These are phyloP conservation scores for Bipolaris victoriae DNA, from an alignment of 2,329 filamentous ascomycete genomes.

Conservation along the genomic window DNA sequence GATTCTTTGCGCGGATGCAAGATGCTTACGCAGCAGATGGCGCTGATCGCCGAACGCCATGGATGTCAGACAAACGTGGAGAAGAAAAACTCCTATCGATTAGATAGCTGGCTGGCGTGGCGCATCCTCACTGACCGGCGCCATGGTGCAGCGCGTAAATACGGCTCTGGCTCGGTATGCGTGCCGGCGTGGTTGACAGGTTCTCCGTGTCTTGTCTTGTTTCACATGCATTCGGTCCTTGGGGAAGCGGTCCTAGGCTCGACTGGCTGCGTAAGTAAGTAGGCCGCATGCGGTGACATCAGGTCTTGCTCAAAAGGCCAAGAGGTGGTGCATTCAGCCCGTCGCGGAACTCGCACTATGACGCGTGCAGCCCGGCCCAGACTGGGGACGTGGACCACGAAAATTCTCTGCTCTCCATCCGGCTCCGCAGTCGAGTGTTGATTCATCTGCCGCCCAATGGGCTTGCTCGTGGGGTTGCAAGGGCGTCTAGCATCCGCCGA, in stretches of 20 bases:
- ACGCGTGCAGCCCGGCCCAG: conserved; percentile 11
- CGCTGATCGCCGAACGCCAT: conserved; percentile 5
- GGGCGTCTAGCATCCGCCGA: not conserved
- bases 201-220: conserved; percentile 6
- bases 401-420: conserved; percentile 8
- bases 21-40: conserved; percentile 7
- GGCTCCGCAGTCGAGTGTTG: conserved; percentile 4
- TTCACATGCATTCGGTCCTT: conserved; percentile 4
- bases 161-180: not conserved
- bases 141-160: not conserved
- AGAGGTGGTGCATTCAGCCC: conserved; percentile 3
- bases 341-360: conserved; percentile 2
- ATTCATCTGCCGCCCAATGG: conserved; percentile 2
- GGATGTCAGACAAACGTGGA: conserved; percentile 21
- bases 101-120: conserved; percentile 27
- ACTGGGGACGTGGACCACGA: conserved; percentile 2
- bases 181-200: not conserved
- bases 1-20: conserved; percentile 10
- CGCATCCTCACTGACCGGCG: conserved; percentile 3
- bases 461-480: conserved; percentile 1
- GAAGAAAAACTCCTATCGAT: conserved; percentile 28
- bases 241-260: not conserved
- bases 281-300: conserved; percentile 4
- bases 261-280: not conserved
- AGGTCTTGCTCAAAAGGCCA: conserved; percentile 1